Conservation (phyloP, 768 basidiomycete species). For the Leucocoprinus sp. region DNA sequence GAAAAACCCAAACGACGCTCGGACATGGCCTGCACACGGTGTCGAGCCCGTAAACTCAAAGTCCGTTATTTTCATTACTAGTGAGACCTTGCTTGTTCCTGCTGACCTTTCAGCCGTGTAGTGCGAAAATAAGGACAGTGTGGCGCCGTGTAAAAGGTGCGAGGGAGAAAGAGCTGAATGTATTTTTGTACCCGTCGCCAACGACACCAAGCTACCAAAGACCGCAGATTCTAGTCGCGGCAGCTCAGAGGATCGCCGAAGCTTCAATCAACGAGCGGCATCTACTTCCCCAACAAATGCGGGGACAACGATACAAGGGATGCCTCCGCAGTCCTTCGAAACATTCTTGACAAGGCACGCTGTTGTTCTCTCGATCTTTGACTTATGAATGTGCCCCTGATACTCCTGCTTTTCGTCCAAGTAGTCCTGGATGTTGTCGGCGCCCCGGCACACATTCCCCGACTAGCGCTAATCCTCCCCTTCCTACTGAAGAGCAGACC, state of each 20-base stretch:
- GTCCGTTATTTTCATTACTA: slow-evolving; percentile 25
- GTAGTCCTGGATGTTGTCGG: no score
- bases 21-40: slow-evolving; percentile 45
- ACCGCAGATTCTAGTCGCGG: slow-evolving; percentile 1
- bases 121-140: slow-evolving; percentile 24
- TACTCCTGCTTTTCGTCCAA: no score
- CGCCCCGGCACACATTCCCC: no score
- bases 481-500: no score
- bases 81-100: no score
- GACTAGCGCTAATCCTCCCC: no score
- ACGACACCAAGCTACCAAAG: slow-evolving; percentile 15
- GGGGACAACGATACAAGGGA: no score
- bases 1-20: slow-evolving; percentile 26
- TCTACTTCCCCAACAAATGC: background rate
- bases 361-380: no score
- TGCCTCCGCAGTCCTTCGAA: background rate
- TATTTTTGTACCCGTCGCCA: slow-evolving; percentile 33
- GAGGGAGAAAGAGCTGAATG: slow-evolving; percentile 25
- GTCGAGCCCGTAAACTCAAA: slow-evolving; percentile 49
- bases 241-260: slow-evolving; percentile 1
- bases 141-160: slow-evolving; percentile 32
- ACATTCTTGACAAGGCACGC: no score
- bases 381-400: no score
- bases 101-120: slow-evolving; percentile 7
- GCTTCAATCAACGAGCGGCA: background rate